Percentiles rank a stretch among this genome's conserved stretches.
phyloP scores from a whole-genome alignment of 176 grass and related monocot genomes.

The Musa troglodytarum region DNA sequence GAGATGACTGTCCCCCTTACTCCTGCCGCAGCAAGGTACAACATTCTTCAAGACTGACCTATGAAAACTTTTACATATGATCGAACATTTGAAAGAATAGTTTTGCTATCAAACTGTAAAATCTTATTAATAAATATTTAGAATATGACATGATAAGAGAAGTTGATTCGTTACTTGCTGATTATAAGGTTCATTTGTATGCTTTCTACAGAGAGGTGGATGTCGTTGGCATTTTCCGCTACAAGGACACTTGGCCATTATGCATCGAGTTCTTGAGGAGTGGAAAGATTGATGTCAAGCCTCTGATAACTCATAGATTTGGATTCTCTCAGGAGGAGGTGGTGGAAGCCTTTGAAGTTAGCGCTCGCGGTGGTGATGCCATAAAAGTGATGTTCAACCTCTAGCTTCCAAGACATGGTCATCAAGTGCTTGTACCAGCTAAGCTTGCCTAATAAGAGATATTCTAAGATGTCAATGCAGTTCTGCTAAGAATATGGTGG shows the following conservation, averaged over 20 bases:
- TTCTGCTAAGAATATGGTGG: slow-evolving; percentile 16
- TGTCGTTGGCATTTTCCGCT: slow-evolving; percentile 70
- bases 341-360: slow-evolving; percentile 81
- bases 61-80: neutral
- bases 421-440: neutral
- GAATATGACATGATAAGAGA: no score
- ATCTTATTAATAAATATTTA: no score
- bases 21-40: slow-evolving; percentile 52
- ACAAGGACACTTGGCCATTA: slow-evolving; percentile 92
- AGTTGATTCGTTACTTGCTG: no score
- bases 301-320: slow-evolving; percentile 79
- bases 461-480: no score
- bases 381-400: slow-evolving; percentile 99
- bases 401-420: slow-evolving; percentile 17
- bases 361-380: slow-evolving; percentile 62
- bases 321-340: slow-evolving; percentile 76
- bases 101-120: no score
- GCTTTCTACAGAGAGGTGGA: slow-evolving; percentile 57
- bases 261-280: slow-evolving; percentile 58
- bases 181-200: neutral
- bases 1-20: slow-evolving; percentile 91
- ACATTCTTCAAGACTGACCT: slow-evolving; percentile 8
- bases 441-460: no score
- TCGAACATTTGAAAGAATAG: no score
- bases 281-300: slow-evolving; percentile 84